phyloP scores from a whole-genome alignment of 2,329 filamentous ascomycete species.

The Epichloe brachyelytri region DNA sequence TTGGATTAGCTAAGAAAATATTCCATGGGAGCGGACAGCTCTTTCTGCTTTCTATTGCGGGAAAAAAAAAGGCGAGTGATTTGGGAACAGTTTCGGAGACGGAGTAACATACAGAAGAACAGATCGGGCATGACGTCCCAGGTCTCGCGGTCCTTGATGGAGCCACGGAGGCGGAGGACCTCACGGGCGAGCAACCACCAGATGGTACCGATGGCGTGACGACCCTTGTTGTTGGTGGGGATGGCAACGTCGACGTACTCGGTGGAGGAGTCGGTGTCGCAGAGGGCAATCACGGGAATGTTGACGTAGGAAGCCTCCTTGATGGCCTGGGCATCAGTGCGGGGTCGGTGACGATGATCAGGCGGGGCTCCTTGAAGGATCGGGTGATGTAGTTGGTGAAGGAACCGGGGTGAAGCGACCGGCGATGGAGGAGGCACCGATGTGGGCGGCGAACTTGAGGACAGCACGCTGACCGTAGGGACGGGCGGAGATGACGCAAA shows the following conservation, averaged over 20 bases:
- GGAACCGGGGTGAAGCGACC: slow-evolving; percentile 99
- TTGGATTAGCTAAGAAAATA: slow-evolving; percentile 7
- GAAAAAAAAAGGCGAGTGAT: background rate
- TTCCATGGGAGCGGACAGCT: background rate
- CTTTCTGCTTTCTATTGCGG: background rate
- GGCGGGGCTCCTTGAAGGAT: slow-evolving; percentile 99
- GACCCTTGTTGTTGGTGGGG: slow-evolving; percentile 99
- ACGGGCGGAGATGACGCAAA: slow-evolving; percentile 98
- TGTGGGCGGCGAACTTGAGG: slow-evolving; percentile 99
- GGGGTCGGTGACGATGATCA: slow-evolving; percentile 98
- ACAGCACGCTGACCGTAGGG: slow-evolving; percentile 99
- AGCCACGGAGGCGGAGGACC: slow-evolving; percentile 96
- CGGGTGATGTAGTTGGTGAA: slow-evolving; percentile 99
- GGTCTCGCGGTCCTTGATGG: slow-evolving; percentile 87
- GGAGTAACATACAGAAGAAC: slow-evolving; percentile 70
- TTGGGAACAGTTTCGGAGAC: no score
- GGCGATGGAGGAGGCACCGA: slow-evolving; percentile 92
- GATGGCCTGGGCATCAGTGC: slow-evolving; percentile 99
- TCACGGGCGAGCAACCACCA: slow-evolving; percentile 99
- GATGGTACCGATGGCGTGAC: slow-evolving; percentile 93
- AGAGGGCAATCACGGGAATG: slow-evolving; percentile 98
- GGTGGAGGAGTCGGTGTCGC: slow-evolving; percentile 98
- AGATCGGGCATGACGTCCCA: slow-evolving; percentile 99
- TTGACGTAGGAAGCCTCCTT: slow-evolving; percentile 99
- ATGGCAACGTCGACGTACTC: slow-evolving; percentile 99